Evolutionary conservation across 2,329 filamentous ascomycete genomes (phyloP).

Genomic region (Xylariaceae sp.): DNA sequence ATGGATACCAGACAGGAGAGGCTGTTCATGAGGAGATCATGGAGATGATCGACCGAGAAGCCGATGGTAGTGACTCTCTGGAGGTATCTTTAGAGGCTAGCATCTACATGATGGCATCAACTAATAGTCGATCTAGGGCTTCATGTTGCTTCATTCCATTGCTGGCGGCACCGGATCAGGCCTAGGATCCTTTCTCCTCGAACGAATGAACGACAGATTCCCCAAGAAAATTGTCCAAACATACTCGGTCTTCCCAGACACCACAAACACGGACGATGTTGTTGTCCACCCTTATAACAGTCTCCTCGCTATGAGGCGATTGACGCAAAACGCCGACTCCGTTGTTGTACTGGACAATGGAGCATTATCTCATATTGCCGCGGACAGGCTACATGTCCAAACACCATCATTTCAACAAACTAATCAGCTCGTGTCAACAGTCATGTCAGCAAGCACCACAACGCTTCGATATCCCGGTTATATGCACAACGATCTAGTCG

Average conservation of each 20-base stretch:
- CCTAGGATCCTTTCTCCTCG: conserved; percentile 90
- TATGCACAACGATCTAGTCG: conserved; percentile 99
- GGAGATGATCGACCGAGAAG: conserved; percentile 99
- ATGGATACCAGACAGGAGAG: conserved; percentile 91
- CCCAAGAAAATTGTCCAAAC: conserved; percentile 99
- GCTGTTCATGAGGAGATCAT: conserved; percentile 92
- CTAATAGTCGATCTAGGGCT: conserved; percentile 56
- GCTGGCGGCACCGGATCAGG: conserved; percentile 95
- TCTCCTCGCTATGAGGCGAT: conserved; percentile 79
- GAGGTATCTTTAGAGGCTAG: conserved; percentile 53
- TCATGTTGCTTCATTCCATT: conserved; percentile 98
- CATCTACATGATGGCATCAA: not conserved
- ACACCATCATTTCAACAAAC: conserved; percentile 96
- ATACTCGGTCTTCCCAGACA: conserved; percentile 97
- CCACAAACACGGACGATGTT: conserved; percentile 78
- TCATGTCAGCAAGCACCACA: conserved; percentile 97
- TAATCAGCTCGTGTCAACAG: conserved; percentile 93
- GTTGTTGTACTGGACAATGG: conserved; percentile 97
- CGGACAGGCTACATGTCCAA: conserved; percentile 89
- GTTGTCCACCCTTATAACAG: conserved; percentile 99
- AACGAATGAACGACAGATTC: conserved; percentile 93
- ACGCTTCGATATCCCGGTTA: conserved; percentile 96
- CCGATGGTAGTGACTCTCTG: conserved; percentile 93
- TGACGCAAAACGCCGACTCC: conserved; percentile 95
- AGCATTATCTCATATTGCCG: conserved; percentile 86